Base-by-base conservation (phyloP, 495 filamentous ascomycete genomes). In the Aspergillus nanangensis region DNA sequence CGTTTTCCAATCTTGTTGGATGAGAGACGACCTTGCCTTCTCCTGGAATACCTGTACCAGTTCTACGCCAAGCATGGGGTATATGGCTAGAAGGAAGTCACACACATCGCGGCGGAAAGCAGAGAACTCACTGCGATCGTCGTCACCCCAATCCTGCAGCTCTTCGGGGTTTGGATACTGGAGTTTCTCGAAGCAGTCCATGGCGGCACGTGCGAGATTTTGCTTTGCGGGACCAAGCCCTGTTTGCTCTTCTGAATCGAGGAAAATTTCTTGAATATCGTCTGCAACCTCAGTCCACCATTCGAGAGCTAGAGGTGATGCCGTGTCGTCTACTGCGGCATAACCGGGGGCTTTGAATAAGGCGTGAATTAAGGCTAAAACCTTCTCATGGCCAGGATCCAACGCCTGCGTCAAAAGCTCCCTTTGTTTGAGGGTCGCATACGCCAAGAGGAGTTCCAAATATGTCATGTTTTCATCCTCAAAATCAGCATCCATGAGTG, bases 51-150 rank as follows among this genome's bases (percentile, higher is more conserved):
- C 76, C 14, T 80, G 71, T 14, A 96, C 75, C 23, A 96, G 57
- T 4, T 75, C 70, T 18, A 80, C 70, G 0, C 87, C 87, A 4
- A 90, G 63, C 5, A 90, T 69, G 0, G 83, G 72, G 53, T 87
- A 95, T 21, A 84, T 80, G 2, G 86, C 77, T 42, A 91, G 80
- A 2, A 96, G 68, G 48, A 94, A 78, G 61, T 96, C 90, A 37
- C 74, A 78, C 36, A 90, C 85, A 52, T 96, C 91, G 43, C 82
- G 78, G 19, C 93, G 80, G 39, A 89, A 92, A 29, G 84, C 79
- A 45, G 74, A 75, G 60, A 96, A 96, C 32, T 80, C 84, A 36
- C 69, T 70, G 37, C 79, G 79, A 34, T 89, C 81, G 4, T 86
- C 78, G 23, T 83, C 81, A 44, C 83, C 79, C 91, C 90, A 96